These are phyloP conservation scores for Emmonsia crescens DNA, from an alignment of 2,329 filamentous ascomycete genomes.

Conservation along the genomic window DNA sequence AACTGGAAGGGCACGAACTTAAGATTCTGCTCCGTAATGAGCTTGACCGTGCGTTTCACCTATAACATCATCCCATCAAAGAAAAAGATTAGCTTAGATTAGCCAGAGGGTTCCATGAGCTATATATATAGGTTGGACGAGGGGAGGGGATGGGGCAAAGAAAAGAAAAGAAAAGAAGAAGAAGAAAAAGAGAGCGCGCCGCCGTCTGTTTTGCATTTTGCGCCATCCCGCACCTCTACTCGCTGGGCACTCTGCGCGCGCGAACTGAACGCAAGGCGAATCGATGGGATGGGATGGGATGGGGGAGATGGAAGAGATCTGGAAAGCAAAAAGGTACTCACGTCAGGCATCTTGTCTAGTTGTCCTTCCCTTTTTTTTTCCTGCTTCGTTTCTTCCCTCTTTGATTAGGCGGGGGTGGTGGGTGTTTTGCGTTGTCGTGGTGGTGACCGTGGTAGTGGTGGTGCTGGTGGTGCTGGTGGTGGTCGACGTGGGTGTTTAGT, in stretches of 20 bases:
- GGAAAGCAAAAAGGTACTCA: constrained; percentile 19
- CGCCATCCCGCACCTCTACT: background rate
- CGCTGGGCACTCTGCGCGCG: background rate
- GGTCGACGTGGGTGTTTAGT: too few relatives aligned
- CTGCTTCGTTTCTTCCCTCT: background rate
- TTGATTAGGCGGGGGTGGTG: background rate
- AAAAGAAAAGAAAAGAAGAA: background rate
- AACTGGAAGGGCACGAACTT: constrained; percentile 52
- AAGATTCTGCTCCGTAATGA: constrained; percentile 83
- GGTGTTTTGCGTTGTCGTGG: background rate
- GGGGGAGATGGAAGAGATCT: background rate
- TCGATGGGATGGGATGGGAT: too few relatives aligned
- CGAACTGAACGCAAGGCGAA: too few relatives aligned
- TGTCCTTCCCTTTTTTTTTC: background rate
- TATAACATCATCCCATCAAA: constrained; percentile 21
- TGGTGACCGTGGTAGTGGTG: background rate
- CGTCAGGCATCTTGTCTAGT: constrained; percentile 34
- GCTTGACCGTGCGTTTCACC: constrained; percentile 78
- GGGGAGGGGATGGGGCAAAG: background rate
- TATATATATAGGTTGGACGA: background rate
- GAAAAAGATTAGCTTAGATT: constrained; percentile 1
- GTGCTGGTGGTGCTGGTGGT: background rate
- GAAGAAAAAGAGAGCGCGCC: background rate
- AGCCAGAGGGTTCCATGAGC: background rate
- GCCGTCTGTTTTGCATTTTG: background rate